Evolutionary conservation across 2,329 filamentous ascomycete species (phyloP).

Genomic region (Hypoxylon sp.): DNA sequence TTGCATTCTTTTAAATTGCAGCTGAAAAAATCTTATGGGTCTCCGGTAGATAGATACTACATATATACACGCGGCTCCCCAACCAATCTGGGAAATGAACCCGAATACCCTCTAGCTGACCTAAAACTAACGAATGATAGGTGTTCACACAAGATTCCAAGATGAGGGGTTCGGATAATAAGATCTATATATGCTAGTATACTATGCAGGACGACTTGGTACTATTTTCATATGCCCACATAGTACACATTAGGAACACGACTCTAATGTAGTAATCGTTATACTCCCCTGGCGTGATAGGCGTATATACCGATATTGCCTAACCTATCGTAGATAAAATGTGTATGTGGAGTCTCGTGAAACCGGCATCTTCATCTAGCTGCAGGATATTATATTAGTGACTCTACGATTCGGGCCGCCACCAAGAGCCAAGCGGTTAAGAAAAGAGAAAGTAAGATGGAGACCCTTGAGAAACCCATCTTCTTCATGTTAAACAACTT

Average conservation of each 20-base stretch:
- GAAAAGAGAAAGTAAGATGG: not conserved
- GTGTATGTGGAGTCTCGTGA: not conserved
- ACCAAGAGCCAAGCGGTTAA: not conserved
- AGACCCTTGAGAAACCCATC: not conserved
- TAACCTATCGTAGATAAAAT: not conserved
- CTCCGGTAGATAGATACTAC: not conserved
- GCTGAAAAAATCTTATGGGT: not conserved
- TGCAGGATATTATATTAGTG: not conserved
- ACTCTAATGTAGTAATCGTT: not conserved
- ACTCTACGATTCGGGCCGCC: not conserved
- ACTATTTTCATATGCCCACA: not conserved
- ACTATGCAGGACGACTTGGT: not conserved
- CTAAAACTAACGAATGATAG: conserved; percentile 13
- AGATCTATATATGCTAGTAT: not conserved
- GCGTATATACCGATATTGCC: not conserved
- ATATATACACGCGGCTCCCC: not conserved
- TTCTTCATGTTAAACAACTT: not conserved
- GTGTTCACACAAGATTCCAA: conserved; percentile 2
- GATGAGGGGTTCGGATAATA: conserved; percentile 9
- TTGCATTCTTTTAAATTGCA: not conserved
- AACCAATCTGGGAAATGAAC: conserved; percentile 5
- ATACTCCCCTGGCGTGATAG: not conserved
- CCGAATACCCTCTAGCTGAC: conserved; percentile 10
- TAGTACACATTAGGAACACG: not conserved
- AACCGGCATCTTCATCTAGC: not conserved